Percentiles rank a stretch among this genome's conserved stretches.
These are phyloP conservation scores for Pichia heedii DNA, from an alignment of 805 yeast species.

Conservation along the genomic window DNA sequence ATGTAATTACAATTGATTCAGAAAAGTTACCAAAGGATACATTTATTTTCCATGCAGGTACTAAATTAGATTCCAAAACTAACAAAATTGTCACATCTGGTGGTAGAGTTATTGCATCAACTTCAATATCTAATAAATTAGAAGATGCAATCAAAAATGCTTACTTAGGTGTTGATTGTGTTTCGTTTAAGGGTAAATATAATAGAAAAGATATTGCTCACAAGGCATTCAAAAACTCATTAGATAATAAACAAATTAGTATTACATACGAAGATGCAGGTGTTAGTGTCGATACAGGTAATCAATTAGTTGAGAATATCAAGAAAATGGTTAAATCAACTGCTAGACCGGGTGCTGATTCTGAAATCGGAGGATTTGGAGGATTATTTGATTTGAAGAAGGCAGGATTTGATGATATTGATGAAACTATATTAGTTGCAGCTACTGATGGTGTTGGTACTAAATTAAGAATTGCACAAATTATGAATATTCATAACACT, in stretches of 20 bases:
- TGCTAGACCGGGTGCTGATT: constrained; percentile 91
- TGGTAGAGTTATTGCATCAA: constrained; percentile 94
- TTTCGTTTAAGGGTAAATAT: constrained; percentile 66
- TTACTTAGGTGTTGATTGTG: constrained; percentile 72
- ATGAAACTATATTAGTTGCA: constrained; percentile 78
- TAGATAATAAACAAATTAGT: constrained; percentile 21
- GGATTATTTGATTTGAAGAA: constrained; percentile 86
- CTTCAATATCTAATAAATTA: constrained; percentile 72
- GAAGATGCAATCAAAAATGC: constrained; percentile 80
- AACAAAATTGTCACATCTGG: constrained; percentile 76
- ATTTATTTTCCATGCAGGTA: constrained; percentile 93
- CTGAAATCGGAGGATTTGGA: constrained; percentile 98
- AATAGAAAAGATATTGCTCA: constrained; percentile 93
- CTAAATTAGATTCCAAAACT: constrained; percentile 36
- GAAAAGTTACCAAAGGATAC: constrained; percentile 45
- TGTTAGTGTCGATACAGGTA: constrained; percentile 95
- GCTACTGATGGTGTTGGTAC: constrained; percentile 99
- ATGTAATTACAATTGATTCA: constrained; percentile 52
- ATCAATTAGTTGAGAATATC: constrained; percentile 79
- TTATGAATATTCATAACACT: constrained; percentile 81
- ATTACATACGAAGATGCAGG: constrained; percentile 94
- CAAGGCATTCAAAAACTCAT: constrained; percentile 69
- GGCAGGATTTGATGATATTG: constrained; percentile 73
- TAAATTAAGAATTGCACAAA: constrained; percentile 89
- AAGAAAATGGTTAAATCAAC: constrained; percentile 88